These are phyloP conservation scores for Allantophomopsis lycopodina DNA, from an alignment of 2,329 filamentous ascomycete genomes.

Conservation along the genomic window DNA sequence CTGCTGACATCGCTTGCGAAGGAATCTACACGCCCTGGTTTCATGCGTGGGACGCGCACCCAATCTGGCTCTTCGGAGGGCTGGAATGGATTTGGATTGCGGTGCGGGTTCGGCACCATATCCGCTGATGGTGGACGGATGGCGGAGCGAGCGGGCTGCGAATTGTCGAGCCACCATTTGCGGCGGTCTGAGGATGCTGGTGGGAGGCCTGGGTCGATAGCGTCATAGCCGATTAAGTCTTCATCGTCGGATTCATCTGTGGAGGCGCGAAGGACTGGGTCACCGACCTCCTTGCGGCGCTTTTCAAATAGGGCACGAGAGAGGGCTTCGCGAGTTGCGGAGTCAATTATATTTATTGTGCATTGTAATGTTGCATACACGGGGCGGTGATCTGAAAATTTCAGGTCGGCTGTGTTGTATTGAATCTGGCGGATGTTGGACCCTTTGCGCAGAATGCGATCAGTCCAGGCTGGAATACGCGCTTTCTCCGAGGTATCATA, in stretches of 20 bases:
- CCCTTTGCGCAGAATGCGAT: constrained; percentile 81
- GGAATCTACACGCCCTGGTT: constrained; percentile 3
- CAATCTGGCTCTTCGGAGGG: constrained; percentile 69
- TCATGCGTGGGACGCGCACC: constrained; percentile 46
- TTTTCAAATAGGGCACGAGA: constrained; percentile 61
- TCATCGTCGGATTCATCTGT: constrained; percentile 61
- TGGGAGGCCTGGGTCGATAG: constrained; percentile 65
- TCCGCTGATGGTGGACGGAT: constrained; percentile 50
- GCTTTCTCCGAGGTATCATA: constrained; percentile 96
- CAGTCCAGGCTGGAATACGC: constrained; percentile 93
- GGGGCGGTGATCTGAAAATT: constrained; percentile 91
- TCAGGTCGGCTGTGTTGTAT: constrained; percentile 71
- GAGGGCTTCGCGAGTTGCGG: constrained; percentile 56
- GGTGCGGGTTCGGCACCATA: constrained; percentile 56
- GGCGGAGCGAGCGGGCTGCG: constrained; percentile 61
- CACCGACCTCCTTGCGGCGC: constrained; percentile 52
- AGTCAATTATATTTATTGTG: constrained; percentile 67
- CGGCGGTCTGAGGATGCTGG: constrained; percentile 54
- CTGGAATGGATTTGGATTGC: constrained; percentile 71
- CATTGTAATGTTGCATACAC: constrained; percentile 86
- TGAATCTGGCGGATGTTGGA: constrained; percentile 67
- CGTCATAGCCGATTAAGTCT: constrained; percentile 68
- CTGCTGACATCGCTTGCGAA: constrained; percentile 1
- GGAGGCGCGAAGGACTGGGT: constrained; percentile 40
- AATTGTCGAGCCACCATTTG: constrained; percentile 59